Conservation (phyloP, 2,329 filamentous ascomycete genomes). For the Dichotomopilus funicola region DNA sequence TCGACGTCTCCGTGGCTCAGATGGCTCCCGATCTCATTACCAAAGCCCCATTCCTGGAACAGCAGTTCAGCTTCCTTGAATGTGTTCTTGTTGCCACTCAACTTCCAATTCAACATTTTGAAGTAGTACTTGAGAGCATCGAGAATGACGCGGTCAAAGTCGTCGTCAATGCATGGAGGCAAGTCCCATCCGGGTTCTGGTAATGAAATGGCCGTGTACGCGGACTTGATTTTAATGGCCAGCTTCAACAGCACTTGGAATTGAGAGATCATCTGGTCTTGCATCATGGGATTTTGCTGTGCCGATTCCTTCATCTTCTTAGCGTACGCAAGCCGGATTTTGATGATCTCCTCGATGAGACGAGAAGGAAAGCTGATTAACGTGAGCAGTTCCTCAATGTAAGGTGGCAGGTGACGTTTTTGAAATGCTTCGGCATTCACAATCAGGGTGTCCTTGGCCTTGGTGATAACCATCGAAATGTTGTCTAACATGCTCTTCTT, state of each 20-base stretch:
- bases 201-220: conserved; percentile 76
- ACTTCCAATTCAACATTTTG: conserved; percentile 96
- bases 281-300: conserved; percentile 86
- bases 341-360: conserved; percentile 93
- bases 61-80: conserved; percentile 98
- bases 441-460: conserved; percentile 88
- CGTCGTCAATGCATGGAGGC: conserved; percentile 92
- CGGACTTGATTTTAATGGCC: conserved; percentile 85
- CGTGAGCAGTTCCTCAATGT: conserved; percentile 92
- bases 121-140: conserved; percentile 97
- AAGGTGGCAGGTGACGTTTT: conserved; percentile 85
- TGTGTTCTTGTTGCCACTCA: conserved; percentile 95
- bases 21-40: conserved; percentile 84
- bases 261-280: conserved; percentile 95
- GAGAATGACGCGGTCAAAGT: conserved; percentile 84
- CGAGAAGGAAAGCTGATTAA: conserved; percentile 96
- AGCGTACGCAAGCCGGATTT: conserved; percentile 82
- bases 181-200: conserved; percentile 91
- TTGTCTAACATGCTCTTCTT: conserved; percentile 74
- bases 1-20: conserved; percentile 93
- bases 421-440: conserved; percentile 77
- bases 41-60: conserved; percentile 97
- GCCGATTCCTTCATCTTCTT: conserved; percentile 93
- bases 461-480: conserved; percentile 79
- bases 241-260: conserved; percentile 90